Evolutionary conservation across 306 rosid species (phyloP), one percentile per base, ranked within the genome.

Genomic region (Cercis canadensis): DNA sequence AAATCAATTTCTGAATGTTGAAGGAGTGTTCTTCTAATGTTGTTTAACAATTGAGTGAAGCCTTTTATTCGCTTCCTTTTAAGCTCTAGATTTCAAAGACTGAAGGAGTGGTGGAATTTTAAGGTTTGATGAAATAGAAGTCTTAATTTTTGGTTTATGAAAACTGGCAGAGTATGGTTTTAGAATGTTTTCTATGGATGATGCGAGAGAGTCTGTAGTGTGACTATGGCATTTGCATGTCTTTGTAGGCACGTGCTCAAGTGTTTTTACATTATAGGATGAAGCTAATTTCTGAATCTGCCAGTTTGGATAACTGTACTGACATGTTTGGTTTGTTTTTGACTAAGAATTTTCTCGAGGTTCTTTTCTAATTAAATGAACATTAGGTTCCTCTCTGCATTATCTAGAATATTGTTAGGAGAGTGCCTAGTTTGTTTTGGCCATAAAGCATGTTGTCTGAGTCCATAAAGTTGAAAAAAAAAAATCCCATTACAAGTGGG

Each of bases 121-220:
- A 18, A 46, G 57, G 57, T 12, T 78, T 59, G 4, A 33, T 29
- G 43, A 13, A 24, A 43, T 16, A 7, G 7, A 13, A 15, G 10
- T 24, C 37, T 62, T 44, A 43, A 11, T 7, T 43, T 44, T 15
- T 44, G 17, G 44, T 46, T 46, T 32, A n/a, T 19, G 70, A 15
- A 17, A 57, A 29, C 52, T 11, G 19, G 3, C 57, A 56, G 19
- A 40, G 40, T 11, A 39, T 67, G 29, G 4, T 60, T 51, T 52
- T 69, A 53, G 21, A 51, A 16, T 13, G 18, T n/a, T 61, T 29
- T 3, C 61, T 34, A 31, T 57, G 65, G 62, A 12, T 54, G 59
- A 47, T 53, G 60, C 67, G 34, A 40, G 44, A 31, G 47, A 53
- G 41, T 62, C 12, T 40, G 54, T 18, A 5, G 29, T 33, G 57